A percentile compares a stretch with the other conserved stretches of the same genome.
These are phyloP conservation scores for Aspergillus kassunensis DNA, from an alignment of 495 filamentous ascomycete genomes.

Conservation along the genomic window DNA sequence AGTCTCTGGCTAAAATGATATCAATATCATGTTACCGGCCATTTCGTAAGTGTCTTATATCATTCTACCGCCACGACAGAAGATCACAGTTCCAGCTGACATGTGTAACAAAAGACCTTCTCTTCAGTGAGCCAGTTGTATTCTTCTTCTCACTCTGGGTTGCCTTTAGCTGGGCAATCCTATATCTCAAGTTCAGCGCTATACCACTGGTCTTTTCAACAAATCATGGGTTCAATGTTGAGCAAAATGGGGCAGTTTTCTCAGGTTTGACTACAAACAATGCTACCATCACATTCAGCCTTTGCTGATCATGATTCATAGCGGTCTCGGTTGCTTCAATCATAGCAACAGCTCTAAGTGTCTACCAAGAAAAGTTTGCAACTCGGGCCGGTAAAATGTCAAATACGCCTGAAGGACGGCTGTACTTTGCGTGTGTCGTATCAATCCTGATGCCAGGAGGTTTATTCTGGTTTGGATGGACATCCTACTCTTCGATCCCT, in stretches of 20 bases:
- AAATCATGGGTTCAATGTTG: slow-evolving; percentile 65
- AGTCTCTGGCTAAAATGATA: slow-evolving; percentile 67
- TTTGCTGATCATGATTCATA: slow-evolving; percentile 5
- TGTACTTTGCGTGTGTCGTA: slow-evolving; percentile 79
- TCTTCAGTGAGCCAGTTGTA: slow-evolving; percentile 87
- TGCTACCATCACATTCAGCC: not conserved
- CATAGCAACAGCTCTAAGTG: slow-evolving; percentile 65
- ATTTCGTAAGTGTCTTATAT: slow-evolving; percentile 51
- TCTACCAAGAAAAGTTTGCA: slow-evolving; percentile 64
- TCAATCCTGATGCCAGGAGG: slow-evolving; percentile 67
- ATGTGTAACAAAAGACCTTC: slow-evolving; percentile 48
- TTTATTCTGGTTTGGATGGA: slow-evolving; percentile 81
- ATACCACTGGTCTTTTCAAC: slow-evolving; percentile 76
- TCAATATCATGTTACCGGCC: slow-evolving; percentile 69
- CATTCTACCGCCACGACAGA: not conserved
- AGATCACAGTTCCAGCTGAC: not conserved
- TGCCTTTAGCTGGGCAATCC: slow-evolving; percentile 82
- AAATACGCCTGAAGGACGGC: slow-evolving; percentile 67
- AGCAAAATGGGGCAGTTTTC: slow-evolving; percentile 73
- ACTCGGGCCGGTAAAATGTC: slow-evolving; percentile 38
- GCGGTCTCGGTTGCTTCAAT: slow-evolving; percentile 66
- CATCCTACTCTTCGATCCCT: slow-evolving; percentile 59
- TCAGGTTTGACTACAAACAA: slow-evolving; percentile 31
- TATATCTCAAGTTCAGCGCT: slow-evolving; percentile 79
- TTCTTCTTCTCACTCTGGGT: slow-evolving; percentile 95